Percentiles rank a stretch among this genome's conserved stretches.
These are phyloP conservation scores for Colletotrichum sp. DNA, from an alignment of 2,329 filamentous ascomycete genomes.

Conservation along the genomic window DNA sequence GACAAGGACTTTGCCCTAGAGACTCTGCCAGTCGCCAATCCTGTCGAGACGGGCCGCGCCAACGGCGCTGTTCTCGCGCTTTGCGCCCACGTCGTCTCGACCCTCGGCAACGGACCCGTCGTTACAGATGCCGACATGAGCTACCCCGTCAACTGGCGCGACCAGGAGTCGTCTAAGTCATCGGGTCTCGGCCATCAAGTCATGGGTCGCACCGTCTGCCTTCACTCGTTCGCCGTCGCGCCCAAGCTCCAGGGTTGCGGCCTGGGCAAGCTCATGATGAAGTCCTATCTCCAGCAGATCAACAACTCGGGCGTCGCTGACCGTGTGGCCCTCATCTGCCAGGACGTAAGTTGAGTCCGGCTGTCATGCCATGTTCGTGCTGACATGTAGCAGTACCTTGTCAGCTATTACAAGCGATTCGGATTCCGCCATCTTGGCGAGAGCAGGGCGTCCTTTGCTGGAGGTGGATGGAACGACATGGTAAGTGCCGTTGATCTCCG, in stretches of 20 bases:
- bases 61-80: conserved; percentile 65
- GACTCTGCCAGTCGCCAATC: conserved; percentile 58
- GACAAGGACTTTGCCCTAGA: conserved; percentile 53
- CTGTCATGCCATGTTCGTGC: neutral
- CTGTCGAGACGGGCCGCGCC: conserved; percentile 64
- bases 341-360: conserved; percentile 58
- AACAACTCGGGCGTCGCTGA: conserved; percentile 72
- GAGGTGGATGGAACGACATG: conserved; percentile 85
- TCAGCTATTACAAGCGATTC: conserved; percentile 78
- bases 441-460: conserved; percentile 75
- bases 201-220: conserved; percentile 73
- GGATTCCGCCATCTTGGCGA: conserved; percentile 73
- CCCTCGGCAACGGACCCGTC: conserved; percentile 65
- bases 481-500: conserved; percentile 46
- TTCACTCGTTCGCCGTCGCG: conserved; percentile 83
- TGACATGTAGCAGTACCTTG: conserved; percentile 55
- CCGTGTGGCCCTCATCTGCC: conserved; percentile 76
- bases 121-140: conserved; percentile 82
- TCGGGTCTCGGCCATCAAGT: conserved; percentile 70
- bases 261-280: conserved; percentile 75
- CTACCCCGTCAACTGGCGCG: conserved; percentile 70
- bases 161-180: conserved; percentile 36
- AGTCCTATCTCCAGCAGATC: conserved; percentile 79
- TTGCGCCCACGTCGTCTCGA: conserved; percentile 79
- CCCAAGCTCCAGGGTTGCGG: conserved; percentile 77